Evolutionary conservation across 495 filamentous ascomycete species (phyloP).

Genomic region (Peziza echinospora): DNA sequence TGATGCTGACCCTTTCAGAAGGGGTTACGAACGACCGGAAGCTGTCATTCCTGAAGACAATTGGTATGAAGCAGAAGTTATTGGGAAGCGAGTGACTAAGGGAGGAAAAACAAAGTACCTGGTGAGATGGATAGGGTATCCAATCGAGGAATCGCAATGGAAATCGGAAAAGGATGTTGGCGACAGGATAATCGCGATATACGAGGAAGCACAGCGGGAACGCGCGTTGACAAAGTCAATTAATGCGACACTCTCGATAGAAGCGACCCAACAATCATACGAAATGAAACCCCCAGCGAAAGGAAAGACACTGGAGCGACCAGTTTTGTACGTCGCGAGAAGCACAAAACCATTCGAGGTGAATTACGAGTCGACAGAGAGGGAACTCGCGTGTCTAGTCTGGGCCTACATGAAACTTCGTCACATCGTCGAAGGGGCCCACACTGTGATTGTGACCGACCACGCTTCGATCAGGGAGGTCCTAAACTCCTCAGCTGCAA

Average conservation of each 20-base stretch:
- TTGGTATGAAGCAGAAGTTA: background rate
- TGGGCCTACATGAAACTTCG: conserved; percentile 1
- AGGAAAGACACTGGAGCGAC: conserved; percentile 1
- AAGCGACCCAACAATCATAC: background rate
- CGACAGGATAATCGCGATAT: background rate
- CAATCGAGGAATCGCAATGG: background rate
- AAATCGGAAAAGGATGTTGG: background rate
- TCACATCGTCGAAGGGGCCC: conserved; percentile 1
- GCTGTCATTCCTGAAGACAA: background rate
- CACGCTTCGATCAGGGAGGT: background rate
- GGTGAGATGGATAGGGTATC: background rate
- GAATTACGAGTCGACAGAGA: conserved; percentile 1
- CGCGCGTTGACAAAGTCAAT: no score
- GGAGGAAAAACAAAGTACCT: background rate
- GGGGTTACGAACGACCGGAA: background rate
- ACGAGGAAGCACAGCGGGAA: background rate
- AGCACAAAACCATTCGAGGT: background rate
- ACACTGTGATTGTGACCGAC: background rate
- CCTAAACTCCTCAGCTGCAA: background rate
- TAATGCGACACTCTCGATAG: no score
- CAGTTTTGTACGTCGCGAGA: conserved; percentile 1
- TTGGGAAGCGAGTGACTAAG: background rate
- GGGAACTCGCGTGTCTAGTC: background rate
- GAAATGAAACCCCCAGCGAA: background rate
- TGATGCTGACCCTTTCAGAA: background rate